Base-by-base conservation (phyloP, 768 basidiomycete genomes). In the Boletus subcaerulescens region DNA sequence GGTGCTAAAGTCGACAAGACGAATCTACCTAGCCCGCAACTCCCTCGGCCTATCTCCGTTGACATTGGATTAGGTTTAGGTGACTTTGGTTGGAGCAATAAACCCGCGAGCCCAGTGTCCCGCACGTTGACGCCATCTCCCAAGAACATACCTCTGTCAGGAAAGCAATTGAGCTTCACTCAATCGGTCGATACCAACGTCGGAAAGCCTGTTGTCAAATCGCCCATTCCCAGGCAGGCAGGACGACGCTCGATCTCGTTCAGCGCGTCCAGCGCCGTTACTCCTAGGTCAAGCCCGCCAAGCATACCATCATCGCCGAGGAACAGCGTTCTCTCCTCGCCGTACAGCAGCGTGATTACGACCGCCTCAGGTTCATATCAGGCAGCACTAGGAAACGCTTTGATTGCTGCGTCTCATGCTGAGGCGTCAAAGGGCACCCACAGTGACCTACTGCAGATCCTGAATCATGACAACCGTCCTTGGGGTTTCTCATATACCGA, bases 361-460 rank as follows among this genome's bases (percentile, higher is more conserved):
- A 59, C 65, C 20, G 48, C 65, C 42, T 72, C 69, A 18, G 58
- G 36, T 35, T 59, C 67, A 41, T 72, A 71, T 64, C 88, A 91
- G 60, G 85, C 82, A 14, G 80, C 86, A 3, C 78, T 98, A n/a
- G 92, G 87, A 35, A 93, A 89, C 55, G 93, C 93, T 3, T 79
- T 99, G 32, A 85, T 95, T 41, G 91, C 92, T 22, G 96, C 96
- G 0, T 95, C 93, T 1, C 95, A 99, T 68, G 89, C 95, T 3
- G 96, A 98, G 68, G 93, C 93, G 5, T 83, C 93, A 24, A 87
- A 87, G 59, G 95, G 97, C 45, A 91, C 90, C 0, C 92, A 96
- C 62, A 82, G 85, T 53, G 97, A 99, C 73, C 80, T 99, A 15
- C 68, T 98, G 56, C 87, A 92, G 63, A 96, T 99, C 66, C 77